Conservation (phyloP, 23 red algal species). For the Pyropia yezoensis region DNA sequence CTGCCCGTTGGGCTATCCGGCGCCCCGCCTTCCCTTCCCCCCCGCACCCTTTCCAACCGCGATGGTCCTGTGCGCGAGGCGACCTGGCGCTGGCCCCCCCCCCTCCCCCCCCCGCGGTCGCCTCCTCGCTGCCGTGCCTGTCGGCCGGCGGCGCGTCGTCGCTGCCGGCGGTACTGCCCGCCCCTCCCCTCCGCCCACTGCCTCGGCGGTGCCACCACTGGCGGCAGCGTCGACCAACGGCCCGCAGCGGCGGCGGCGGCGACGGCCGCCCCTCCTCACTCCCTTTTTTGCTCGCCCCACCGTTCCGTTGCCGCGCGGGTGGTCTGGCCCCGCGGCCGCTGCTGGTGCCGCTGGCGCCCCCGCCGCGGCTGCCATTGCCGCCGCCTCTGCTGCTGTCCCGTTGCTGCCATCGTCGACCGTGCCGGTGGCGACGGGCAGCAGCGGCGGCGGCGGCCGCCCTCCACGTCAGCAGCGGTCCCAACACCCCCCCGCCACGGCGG, state of each 20-base stretch:
- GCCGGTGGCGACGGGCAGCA: not conserved
- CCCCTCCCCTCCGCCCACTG: not conserved
- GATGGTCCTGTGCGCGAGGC: not conserved
- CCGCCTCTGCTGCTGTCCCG: not conserved
- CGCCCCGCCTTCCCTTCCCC: not conserved
- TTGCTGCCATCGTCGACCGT: not conserved
- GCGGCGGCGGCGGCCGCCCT: not conserved
- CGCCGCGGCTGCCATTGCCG: not conserved
- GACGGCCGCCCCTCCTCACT: too few species aligned
- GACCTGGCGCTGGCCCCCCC: not conserved
- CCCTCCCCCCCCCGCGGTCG: not conserved
- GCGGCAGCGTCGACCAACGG: too few species aligned
- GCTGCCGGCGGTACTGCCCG: not conserved
- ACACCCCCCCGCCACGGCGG: not conserved
- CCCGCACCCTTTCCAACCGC: not conserved
- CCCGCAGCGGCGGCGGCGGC: too few species aligned
- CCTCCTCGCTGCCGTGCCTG: not conserved
- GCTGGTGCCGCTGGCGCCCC: not conserved
- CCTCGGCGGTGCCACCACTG: not conserved
- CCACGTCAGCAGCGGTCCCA: not conserved
- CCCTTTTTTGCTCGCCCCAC: too few species aligned
- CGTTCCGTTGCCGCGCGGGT: too few species aligned
- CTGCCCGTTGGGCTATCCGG: too few species aligned
- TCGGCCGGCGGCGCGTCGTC: conserved; percentile 1
- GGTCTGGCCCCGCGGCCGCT: too few species aligned